Evolutionary conservation across 2,329 filamentous ascomycete species (phyloP).

Genomic region (Penicillium vulpinum): DNA sequence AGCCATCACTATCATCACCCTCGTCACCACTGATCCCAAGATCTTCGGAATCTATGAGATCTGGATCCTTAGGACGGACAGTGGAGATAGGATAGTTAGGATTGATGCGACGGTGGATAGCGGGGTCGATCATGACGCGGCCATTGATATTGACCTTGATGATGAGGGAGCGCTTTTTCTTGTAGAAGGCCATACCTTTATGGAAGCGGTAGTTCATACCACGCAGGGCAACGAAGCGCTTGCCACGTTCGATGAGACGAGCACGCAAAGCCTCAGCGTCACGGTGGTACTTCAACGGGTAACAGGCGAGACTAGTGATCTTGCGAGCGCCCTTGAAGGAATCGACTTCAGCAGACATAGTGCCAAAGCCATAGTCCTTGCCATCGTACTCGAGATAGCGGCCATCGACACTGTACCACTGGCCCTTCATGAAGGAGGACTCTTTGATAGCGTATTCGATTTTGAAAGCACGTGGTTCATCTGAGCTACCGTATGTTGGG

Average conservation of each 20-base stretch:
- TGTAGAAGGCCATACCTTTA: constrained; percentile 81
- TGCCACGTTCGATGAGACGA: constrained; percentile 74
- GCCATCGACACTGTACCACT: constrained; percentile 74
- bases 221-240: constrained; percentile 77
- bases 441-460: constrained; percentile 75
- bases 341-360: constrained; percentile 66
- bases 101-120: constrained; percentile 78
- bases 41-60: constrained; percentile 53
- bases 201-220: constrained; percentile 82
- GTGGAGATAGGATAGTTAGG: constrained; percentile 79
- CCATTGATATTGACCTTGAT: constrained; percentile 83
- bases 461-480: constrained; percentile 80
- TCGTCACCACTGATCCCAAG: constrained; percentile 16
- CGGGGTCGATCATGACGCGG: constrained; percentile 83
- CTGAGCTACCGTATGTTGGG: constrained; percentile 71
- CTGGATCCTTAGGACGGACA: constrained; percentile 70
- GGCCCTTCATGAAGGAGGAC: constrained; percentile 66
- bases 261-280: constrained; percentile 64
- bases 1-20: constrained; percentile 43
- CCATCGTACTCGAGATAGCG: constrained; percentile 84
- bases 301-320: constrained; percentile 75
- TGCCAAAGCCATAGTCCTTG: constrained; percentile 77
- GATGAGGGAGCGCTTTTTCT: constrained; percentile 68
- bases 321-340: constrained; percentile 79
- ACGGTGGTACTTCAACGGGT: constrained; percentile 78